Base-by-base conservation (phyloP, 1,284 basidiomycete genomes). In the Kalmanozyma brasiliensis region DNA sequence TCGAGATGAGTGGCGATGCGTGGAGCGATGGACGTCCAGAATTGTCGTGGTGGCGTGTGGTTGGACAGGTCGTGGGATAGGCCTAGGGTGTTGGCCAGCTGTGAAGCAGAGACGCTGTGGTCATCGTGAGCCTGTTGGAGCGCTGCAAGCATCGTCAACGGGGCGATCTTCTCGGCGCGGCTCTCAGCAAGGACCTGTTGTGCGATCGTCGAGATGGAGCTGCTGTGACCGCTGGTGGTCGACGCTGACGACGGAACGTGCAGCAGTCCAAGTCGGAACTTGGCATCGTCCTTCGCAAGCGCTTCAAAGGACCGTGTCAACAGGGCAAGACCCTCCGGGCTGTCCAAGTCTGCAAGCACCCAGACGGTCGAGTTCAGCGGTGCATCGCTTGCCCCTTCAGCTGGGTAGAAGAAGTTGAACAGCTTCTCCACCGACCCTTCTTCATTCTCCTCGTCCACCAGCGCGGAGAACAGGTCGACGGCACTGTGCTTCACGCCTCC, bases 281-380 rank as follows among this genome's bases (percentile, higher is more conserved):
- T 48, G 19, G 55, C 58, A 17, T 52, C 77, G 92, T 91, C 66
- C 90, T 48, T 23, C 8, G 37, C 49, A 19, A 69, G 82, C 11
- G 90, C 89, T 19, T 82, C 73, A 13, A 96, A 80, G 0, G 89
- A 88, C 52, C 89, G 88, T 43, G 84, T 86, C 11, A 89, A 83
- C 2, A 93, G 80, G 4, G 79, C 74, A 13, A 86, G 62, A 0
- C 91, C 91, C 3, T 85, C 85, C 1, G 83, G 81, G 7, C 85
- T 87, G 74, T 96, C 90, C 5, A 97, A 84, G 81, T 97, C 91
- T 1, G 89, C 91, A 5, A 96, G 84, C 29, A 96, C 83, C 81
- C 89, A 90, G 11, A 89, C 83, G 4, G 89, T 85, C 8, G 85
- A 76, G 4, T 84, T 83, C 13, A 68, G 34, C n/a, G 32, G n/a